Evolutionary conservation across 495 filamentous ascomycete genomes (phyloP).

Genomic region (Talaromyces wortmannii): DNA sequence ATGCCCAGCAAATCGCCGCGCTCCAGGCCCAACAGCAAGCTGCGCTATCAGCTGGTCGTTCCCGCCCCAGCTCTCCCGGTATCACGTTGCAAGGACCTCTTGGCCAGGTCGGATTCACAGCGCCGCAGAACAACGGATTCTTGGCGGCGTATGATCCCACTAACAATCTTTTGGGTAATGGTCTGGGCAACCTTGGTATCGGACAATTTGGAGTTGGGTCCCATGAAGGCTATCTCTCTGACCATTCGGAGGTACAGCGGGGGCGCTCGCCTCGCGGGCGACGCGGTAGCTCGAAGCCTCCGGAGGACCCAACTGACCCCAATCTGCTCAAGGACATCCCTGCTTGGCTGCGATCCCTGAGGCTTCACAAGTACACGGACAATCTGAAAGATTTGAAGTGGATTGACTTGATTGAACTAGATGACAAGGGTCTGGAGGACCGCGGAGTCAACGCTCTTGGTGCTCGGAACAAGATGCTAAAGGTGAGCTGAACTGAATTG

Average conservation of each 20-base stretch:
- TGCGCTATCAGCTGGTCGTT: slow-evolving; percentile 70
- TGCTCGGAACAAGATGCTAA: slow-evolving; percentile 95
- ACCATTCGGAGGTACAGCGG: slow-evolving; percentile 83
- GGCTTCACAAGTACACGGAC: slow-evolving; percentile 97
- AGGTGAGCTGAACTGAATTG: slow-evolving; percentile 48
- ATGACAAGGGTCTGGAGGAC: slow-evolving; percentile 89
- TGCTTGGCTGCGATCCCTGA: slow-evolving; percentile 87
- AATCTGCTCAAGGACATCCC: slow-evolving; percentile 91
- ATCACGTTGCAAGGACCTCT: slow-evolving; percentile 72
- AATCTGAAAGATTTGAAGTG: slow-evolving; percentile 96
- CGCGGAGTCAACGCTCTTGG: slow-evolving; percentile 93
- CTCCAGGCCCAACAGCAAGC: slow-evolving; percentile 79
- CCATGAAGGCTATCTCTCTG: slow-evolving; percentile 86
- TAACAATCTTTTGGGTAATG: slow-evolving; percentile 67
- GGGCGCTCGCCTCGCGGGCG: slow-evolving; percentile 90
- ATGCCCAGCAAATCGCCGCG: slow-evolving; percentile 76
- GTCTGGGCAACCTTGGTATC: slow-evolving; percentile 63
- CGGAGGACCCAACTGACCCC: slow-evolving; percentile 93
- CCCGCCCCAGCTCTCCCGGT: slow-evolving; percentile 88
- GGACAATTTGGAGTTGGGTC: slow-evolving; percentile 65
- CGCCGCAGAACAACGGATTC: slow-evolving; percentile 93
- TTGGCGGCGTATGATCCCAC: slow-evolving; percentile 77
- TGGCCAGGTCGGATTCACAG: slow-evolving; percentile 68
- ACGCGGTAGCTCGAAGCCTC: slow-evolving; percentile 92
- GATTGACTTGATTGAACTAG: slow-evolving; percentile 86